phyloP scores from a whole-genome alignment of 352 stramenopile species.

The Pythium aquatile region DNA sequence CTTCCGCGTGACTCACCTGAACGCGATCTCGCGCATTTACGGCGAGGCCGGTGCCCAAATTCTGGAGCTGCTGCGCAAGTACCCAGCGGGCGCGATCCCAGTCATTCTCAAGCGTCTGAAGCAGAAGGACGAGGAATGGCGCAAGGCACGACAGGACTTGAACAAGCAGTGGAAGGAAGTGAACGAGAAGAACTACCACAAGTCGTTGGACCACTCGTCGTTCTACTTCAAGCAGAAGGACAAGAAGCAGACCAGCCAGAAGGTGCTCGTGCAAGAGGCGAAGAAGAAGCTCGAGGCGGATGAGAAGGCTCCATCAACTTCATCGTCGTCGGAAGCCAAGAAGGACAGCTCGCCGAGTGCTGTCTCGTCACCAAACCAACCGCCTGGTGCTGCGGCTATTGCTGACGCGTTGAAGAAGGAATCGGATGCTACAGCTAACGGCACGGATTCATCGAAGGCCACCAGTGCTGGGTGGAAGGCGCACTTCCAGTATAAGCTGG shows the following conservation, averaged over 20 bases:
- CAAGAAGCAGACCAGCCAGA: slow-evolving; percentile 96
- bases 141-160: slow-evolving; percentile 88
- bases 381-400: slow-evolving; percentile 55
- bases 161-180: slow-evolving; percentile 98
- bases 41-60: slow-evolving; percentile 91
- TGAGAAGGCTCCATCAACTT: slow-evolving; percentile 40
- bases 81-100: slow-evolving; percentile 96
- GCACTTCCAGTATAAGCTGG: slow-evolving; percentile 74
- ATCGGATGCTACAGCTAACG: slow-evolving; percentile 15
- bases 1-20: slow-evolving; percentile 96
- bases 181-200: slow-evolving; percentile 98
- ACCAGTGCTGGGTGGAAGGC: slow-evolving; percentile 44
- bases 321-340: slow-evolving; percentile 24
- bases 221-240: slow-evolving; percentile 99
- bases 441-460: slow-evolving; percentile 1
- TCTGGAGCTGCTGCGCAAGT: slow-evolving; percentile 95
- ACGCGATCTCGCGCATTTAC: slow-evolving; percentile 98
- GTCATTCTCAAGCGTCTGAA: slow-evolving; percentile 98
- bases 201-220: slow-evolving; percentile 97
- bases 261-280: slow-evolving; percentile 89
- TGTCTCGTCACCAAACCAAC: slow-evolving; percentile 28
- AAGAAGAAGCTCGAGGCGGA: slow-evolving; percentile 81
- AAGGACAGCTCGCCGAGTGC: slow-evolving; percentile 24
- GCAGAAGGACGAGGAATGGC: slow-evolving; percentile 99
- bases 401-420: slow-evolving; percentile 66